Evolutionary conservation across 2,329 filamentous ascomycete genomes (phyloP), one percentile per base, ranked within the genome.

Genomic region (Epichloe typhina): DNA sequence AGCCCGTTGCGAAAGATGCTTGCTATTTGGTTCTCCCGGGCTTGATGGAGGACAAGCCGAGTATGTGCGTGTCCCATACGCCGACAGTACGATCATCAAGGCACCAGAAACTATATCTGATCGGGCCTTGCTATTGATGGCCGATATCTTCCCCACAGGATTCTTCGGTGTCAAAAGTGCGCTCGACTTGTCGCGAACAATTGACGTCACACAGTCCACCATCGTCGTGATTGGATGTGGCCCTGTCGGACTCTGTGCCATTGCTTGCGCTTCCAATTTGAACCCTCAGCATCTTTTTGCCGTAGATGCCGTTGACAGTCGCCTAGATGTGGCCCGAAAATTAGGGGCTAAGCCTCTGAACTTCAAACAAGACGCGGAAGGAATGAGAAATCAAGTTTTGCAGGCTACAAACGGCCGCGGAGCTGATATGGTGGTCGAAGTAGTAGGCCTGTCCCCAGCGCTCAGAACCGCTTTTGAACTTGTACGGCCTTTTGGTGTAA

Each of bases 131-230:
- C 81, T 94, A 6, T 75, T 95, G 26, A 95, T 95, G 89, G 88
- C 87, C 15, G 89, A 95, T 62, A 94, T 95, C 59, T 95, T 93
- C 66, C 89, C 89, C 1, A 88, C 83, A 0, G 86, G 90, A 7
- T 95, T 81, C 69, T 95, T 90, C 59, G 89, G 87, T 6, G 86
- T 86, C 4, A 75, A 77, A 52, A 93, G 88, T 61, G 90, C 82
- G 6, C 84, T 95, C 65, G 78, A 79, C 52, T 69, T 83, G 61
- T 73, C 83, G 39, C 57, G 60, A 21, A 57, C 54, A n/a, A 54
- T 62, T 5, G 55, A 64, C 23, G 54, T 67, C n/a, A 60, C 64
- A n/a, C 59, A 70, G 13, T 79, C 82, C 53, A 86, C 83, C 0
- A 82, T 88, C 0, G 85, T 94, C 1, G 71, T 95, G 19, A 79